Evolutionary conservation across 768 basidiomycete genomes (phyloP).

Genomic region (Tylopilus rubrobrunneus): DNA sequence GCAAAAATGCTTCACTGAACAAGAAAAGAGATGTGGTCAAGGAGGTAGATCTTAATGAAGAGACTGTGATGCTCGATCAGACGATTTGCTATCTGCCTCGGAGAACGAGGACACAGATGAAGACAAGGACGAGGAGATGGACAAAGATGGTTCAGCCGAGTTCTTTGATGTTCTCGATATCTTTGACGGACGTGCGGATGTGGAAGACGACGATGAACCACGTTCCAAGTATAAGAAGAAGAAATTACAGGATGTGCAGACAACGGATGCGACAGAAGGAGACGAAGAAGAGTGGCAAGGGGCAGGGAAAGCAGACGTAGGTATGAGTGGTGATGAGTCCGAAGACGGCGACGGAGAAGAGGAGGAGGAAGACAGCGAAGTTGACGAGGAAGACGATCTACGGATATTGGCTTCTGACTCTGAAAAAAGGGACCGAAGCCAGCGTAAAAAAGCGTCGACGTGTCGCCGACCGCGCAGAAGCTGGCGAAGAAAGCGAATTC

Average conservation of each 20-base stretch:
- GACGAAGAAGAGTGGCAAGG: constrained; percentile 27
- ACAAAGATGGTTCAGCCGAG: constrained; percentile 47
- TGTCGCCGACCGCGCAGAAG: constrained; percentile 69
- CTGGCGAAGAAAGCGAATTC: constrained; percentile 81
- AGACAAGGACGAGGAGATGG: constrained; percentile 42
- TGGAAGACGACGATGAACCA: constrained; percentile 5
- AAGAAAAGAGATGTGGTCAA: constrained; percentile 31
- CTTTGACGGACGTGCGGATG: constrained; percentile 57
- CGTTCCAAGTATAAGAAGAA: constrained; percentile 11
- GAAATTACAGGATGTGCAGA: constrained; percentile 34
- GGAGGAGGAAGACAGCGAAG: neutral
- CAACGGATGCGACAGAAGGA: constrained; percentile 48
- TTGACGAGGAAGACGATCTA: constrained; percentile 40
- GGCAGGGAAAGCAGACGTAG: constrained; percentile 21
- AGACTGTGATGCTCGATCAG: constrained; percentile 38
- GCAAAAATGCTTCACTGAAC: constrained; percentile 23
- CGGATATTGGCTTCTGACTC: constrained; percentile 45
- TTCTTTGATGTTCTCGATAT: constrained; percentile 65
- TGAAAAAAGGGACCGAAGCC: constrained; percentile 30
- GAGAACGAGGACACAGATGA: constrained; percentile 35
- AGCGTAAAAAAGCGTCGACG: constrained; percentile 50
- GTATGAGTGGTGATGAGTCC: constrained; percentile 36
- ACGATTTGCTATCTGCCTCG: constrained; percentile 15
- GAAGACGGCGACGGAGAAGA: constrained; percentile 31
- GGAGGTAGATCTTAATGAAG: constrained; percentile 68